phyloP scores from a whole-genome alignment of 441 rosid species.

The Omphalea diandra region DNA sequence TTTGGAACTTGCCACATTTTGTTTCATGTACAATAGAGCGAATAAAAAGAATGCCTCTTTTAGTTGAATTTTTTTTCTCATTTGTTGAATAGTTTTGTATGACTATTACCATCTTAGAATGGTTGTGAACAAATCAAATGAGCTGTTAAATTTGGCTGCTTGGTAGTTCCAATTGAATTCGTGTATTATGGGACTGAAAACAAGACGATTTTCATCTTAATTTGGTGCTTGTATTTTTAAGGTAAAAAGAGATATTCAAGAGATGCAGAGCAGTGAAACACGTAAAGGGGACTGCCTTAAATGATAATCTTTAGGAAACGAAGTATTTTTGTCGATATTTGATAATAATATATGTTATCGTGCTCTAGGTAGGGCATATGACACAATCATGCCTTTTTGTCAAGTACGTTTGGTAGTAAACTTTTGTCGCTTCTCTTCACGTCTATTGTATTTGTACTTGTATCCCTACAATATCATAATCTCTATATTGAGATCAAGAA shows the following conservation, averaged over 20 bases:
- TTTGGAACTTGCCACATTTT: slow-evolving; percentile 14
- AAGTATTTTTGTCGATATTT: too few relatives aligned
- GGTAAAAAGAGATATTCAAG: neutral
- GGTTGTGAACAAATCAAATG: too few relatives aligned
- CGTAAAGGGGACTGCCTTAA: neutral
- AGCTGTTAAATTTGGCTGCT: neutral
- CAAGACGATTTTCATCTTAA: neutral
- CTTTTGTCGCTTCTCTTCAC: too few relatives aligned
- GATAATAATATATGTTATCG: too few relatives aligned
- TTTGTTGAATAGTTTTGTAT: too few relatives aligned
- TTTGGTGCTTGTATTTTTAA: neutral
- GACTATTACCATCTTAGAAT: too few relatives aligned
- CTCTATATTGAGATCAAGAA: too few relatives aligned
- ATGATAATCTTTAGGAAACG: neutral
- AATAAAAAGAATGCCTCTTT: neutral
- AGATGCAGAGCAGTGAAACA: neutral
- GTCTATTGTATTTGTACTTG: too few relatives aligned
- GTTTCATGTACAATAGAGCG: slow-evolving; percentile 17
- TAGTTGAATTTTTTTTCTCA: neutral
- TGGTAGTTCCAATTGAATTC: neutral
- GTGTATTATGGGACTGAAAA: neutral
- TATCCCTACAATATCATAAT: too few relatives aligned
- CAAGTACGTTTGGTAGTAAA: too few relatives aligned
- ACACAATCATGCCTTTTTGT: too few relatives aligned
- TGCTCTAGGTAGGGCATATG: too few relatives aligned